Conservation (phyloP, 2,329 filamentous ascomycete species). For the Cladosporium phlei region DNA sequence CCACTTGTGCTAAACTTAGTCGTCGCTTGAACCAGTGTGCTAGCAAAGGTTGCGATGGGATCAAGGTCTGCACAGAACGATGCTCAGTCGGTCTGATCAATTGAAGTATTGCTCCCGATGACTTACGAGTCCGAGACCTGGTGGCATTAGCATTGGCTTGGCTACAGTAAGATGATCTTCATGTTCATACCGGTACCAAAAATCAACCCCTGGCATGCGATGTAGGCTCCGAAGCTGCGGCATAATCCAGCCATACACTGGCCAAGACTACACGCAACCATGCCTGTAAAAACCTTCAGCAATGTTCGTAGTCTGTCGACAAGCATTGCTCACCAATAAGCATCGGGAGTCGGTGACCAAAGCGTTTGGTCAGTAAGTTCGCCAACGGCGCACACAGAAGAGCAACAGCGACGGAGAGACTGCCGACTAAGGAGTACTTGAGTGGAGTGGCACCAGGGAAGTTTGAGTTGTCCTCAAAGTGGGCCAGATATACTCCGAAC, state of each 20-base stretch:
- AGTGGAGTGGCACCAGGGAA: slow-evolving; percentile 34
- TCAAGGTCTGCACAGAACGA: neutral
- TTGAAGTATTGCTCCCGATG: no score
- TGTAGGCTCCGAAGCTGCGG: neutral
- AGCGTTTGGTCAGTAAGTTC: slow-evolving; percentile 3
- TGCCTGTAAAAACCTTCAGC: neutral
- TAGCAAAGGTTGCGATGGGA: slow-evolving; percentile 6
- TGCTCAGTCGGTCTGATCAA: no score
- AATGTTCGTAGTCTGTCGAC: no score
- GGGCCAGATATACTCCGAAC: slow-evolving; percentile 42
- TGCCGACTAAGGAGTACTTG: slow-evolving; percentile 39
- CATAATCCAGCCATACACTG: slow-evolving; percentile 8
- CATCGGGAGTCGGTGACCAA: slow-evolving; percentile 3
- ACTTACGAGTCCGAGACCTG: slow-evolving; percentile 9
- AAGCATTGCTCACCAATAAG: neutral
- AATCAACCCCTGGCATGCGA: slow-evolving; percentile 1
- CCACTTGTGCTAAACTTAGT: slow-evolving; percentile 8
- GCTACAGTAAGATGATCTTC: neutral
- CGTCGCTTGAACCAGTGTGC: slow-evolving; percentile 9
- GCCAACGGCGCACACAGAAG: slow-evolving; percentile 25
- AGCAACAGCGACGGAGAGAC: slow-evolving; percentile 33
- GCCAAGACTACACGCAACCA: slow-evolving; percentile 7
- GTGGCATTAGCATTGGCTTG: neutral
- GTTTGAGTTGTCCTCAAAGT: slow-evolving; percentile 35
- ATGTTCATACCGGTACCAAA: slow-evolving; percentile 2